A percentile compares a stretch with the other conserved stretches of the same genome.
phyloP scores from a whole-genome alignment of 352 stramenopile genomes.

The Thalassiosira oceanica region DNA sequence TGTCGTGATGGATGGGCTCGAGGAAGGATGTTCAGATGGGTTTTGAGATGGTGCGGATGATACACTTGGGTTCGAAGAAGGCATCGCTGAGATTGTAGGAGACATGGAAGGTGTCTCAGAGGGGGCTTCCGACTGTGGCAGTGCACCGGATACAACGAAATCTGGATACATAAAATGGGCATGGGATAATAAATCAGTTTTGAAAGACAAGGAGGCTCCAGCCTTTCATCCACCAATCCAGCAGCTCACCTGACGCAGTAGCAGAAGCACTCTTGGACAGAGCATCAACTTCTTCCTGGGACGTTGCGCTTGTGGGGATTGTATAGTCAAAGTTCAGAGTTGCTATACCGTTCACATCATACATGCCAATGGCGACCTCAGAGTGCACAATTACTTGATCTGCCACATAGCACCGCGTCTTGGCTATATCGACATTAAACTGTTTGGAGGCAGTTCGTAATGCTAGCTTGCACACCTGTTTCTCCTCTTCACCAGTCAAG shows the following conservation, averaged over 20 bases:
- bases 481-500: slow-evolving; percentile 47
- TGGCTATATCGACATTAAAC: slow-evolving; percentile 16
- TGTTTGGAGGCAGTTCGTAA: slow-evolving; percentile 11
- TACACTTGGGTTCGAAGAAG: slow-evolving; percentile 12
- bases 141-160: slow-evolving; percentile 28
- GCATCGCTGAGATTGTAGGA: slow-evolving; percentile 27
- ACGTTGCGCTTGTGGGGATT: not conserved
- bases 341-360: slow-evolving; percentile 24
- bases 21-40: slow-evolving; percentile 19
- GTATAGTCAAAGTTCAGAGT: slow-evolving; percentile 36
- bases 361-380: slow-evolving; percentile 21
- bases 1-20: slow-evolving; percentile 19
- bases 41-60: slow-evolving; percentile 18
- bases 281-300: not conserved
- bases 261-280: slow-evolving; percentile 4
- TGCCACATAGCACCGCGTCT: slow-evolving; percentile 36
- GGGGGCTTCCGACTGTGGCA: slow-evolving; percentile 40
- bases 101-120: slow-evolving; percentile 26
- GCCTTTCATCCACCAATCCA: not conserved
- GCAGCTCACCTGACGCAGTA: slow-evolving; percentile 20
- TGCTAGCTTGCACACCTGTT: slow-evolving; percentile 39
- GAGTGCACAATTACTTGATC: slow-evolving; percentile 22
- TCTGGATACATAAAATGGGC: slow-evolving; percentile 10
- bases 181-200: not conserved
- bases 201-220: not conserved